phyloP scores from a whole-genome alignment of 208 protist genomes.

The Tritrichomonas foetus region DNA sequence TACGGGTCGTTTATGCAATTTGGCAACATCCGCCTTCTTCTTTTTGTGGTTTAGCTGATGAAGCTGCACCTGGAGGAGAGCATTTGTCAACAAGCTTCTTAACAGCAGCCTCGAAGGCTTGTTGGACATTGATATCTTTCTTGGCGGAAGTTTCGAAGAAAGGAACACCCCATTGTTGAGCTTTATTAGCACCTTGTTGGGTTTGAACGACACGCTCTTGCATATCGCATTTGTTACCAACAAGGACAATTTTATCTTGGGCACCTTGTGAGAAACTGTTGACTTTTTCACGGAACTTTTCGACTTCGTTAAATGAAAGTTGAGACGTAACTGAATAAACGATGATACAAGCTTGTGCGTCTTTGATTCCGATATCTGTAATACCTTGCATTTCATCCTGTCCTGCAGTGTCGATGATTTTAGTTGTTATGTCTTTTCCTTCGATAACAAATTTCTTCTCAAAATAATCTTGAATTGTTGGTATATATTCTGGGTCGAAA shows the following conservation, averaged over 20 bases:
- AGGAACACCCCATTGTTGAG: slow-evolving; percentile 54
- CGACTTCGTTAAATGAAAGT: slow-evolving; percentile 29
- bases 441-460: neutral
- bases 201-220: neutral
- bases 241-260: neutral
- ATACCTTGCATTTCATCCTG: slow-evolving; percentile 33
- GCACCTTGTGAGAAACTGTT: neutral
- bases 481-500: slow-evolving; percentile 26
- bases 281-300: slow-evolving; percentile 19
- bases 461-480: slow-evolving; percentile 42
- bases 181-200: neutral
- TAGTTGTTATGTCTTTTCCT: neutral
- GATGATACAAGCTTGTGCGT: neutral
- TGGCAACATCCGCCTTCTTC: too few species aligned
- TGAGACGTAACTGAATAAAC: slow-evolving; percentile 35
- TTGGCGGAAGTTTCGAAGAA: slow-evolving; percentile 69
- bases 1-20: too few species aligned
- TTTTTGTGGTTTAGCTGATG: too few species aligned
- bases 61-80: too few species aligned
- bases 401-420: slow-evolving; percentile 39
- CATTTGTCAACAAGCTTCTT: neutral
- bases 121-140: slow-evolving; percentile 65
- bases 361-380: slow-evolving; percentile 17
- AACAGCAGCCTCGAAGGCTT: neutral
- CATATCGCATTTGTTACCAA: slow-evolving; percentile 5